Base-by-base conservation (phyloP, 148 eudicot species). In the Simmondsia chinensis region DNA sequence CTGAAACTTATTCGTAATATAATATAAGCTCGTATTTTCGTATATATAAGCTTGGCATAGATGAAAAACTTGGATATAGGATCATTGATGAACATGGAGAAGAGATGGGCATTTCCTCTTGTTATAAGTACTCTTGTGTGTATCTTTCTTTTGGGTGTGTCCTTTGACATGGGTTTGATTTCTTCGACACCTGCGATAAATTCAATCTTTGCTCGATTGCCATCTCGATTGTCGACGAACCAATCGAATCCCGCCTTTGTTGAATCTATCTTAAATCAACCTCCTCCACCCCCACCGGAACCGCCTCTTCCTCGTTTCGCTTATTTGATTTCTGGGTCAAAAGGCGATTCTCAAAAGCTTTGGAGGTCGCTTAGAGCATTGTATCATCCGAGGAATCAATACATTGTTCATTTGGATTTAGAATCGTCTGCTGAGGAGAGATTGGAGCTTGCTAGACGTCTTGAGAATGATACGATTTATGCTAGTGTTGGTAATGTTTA, bases 361-460 rank as follows among this genome's bases (percentile, higher is more conserved):
- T 91, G 97, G 95, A 79, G 97, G 44, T 68, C 85, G 8, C 74
- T 91, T 8, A 60, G 43, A 26, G 48, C 88, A 0, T 33, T 79
- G 29, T 91, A 91, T 59, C 97, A 91, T 56, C 97, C 97, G 0
- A 61, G 76, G 52, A 91, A 91, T 50, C 80, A 78, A 48, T 91
- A 91, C 48, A 59, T 91, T 35, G 64, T 91, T 48, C 97, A 91
- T 65, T 60, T 91, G 61, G 97, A 91, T 64, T 75, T 91, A n/a
- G 97, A 91, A 68, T 67, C 97, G 4, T 71, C 84, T 0, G 47
- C 34, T 0, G 68, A 72, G 38, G 95, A 91, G 54, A 79, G 97
- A 51, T 48, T 76, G 54, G 83, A 76, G 60, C 85, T 91, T 14
- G 83, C 74, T 18, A 52, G 62, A 16, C 60, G 79, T 12, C 53